Percentiles rank a stretch among this genome's conserved stretches.
Conservation (phyloP, 164 flowering plant genomes). For the Brasenia schreberi region DNA sequence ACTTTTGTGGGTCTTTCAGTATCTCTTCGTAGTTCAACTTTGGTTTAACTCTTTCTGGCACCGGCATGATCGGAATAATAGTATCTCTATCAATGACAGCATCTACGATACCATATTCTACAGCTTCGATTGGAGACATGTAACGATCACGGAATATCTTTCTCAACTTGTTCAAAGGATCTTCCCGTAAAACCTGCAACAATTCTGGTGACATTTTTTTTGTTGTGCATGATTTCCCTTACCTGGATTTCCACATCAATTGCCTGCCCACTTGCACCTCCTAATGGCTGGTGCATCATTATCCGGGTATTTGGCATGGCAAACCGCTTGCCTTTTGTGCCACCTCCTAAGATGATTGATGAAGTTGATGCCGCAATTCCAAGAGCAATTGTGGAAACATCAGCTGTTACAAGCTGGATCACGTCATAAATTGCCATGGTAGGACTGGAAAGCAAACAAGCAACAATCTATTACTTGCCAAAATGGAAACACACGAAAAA, state of each 20-base stretch:
- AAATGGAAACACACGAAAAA: too few relatives aligned
- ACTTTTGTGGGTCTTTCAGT: slow-evolving; percentile 50
- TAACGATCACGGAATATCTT: slow-evolving; percentile 83
- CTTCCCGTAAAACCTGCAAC: slow-evolving; percentile 59
- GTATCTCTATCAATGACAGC: slow-evolving; percentile 75
- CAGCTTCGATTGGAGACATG: slow-evolving; percentile 93
- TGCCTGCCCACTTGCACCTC: slow-evolving; percentile 83
- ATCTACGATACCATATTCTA: slow-evolving; percentile 83
- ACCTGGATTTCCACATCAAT: slow-evolving; percentile 86
- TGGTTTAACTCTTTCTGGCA: slow-evolving; percentile 62
- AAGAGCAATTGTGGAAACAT: slow-evolving; percentile 86
- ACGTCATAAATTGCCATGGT: slow-evolving; percentile 93
- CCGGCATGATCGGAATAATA: slow-evolving; percentile 69
- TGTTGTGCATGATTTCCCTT: slow-evolving; percentile 61
- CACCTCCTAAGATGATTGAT: slow-evolving; percentile 80
- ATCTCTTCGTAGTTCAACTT: slow-evolving; percentile 36
- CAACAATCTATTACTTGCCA: neutral
- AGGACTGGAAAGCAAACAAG: slow-evolving; percentile 31
- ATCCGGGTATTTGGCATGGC: slow-evolving; percentile 95
- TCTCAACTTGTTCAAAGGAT: slow-evolving; percentile 58
- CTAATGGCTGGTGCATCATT: slow-evolving; percentile 91
- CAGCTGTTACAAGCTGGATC: slow-evolving; percentile 81
- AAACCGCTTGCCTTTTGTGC: slow-evolving; percentile 90
- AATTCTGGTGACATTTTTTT: slow-evolving; percentile 51
- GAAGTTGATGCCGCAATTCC: slow-evolving; percentile 94